A percentile compares a stretch with the other conserved stretches of the same genome.
Conservation (phyloP, 257 asterid genomes). For the Fraxinus anomala region DNA sequence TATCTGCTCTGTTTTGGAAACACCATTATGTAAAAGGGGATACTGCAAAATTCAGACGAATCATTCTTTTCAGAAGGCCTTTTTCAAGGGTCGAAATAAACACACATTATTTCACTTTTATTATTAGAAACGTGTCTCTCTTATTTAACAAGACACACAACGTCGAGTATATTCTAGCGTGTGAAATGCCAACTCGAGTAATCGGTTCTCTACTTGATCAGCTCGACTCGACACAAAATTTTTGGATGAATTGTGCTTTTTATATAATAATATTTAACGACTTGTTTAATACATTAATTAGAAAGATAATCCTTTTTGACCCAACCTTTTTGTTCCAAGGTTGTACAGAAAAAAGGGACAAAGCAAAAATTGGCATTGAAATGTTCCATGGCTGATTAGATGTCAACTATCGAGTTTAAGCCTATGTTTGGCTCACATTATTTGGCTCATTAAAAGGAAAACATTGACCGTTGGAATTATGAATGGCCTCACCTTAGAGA, state of each 20-base stretch:
- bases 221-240: no score
- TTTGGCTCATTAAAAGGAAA: no score
- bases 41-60: not conserved
- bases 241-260: not conserved
- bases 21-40: conserved; percentile 9
- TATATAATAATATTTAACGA: not conserved
- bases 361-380: conserved; percentile 9
- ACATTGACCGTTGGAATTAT: no score
- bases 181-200: not conserved
- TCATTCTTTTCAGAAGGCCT: not conserved
- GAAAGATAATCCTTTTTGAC: conserved; percentile 37
- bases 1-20: not conserved
- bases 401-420: not conserved
- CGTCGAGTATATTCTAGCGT: not conserved
- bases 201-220: not conserved
- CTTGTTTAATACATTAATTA: conserved; percentile 25
- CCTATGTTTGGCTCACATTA: no score
- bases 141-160: not conserved
- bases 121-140: not conserved
- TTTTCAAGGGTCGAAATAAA: not conserved
- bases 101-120: not conserved
- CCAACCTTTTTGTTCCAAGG: conserved; percentile 23
- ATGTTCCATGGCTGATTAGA: conserved; percentile 11
- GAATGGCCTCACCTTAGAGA: no score
- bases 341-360: conserved; percentile 15